A percentile compares a stretch with the other conserved stretches of the same genome.
Evolutionary conservation across 768 basidiomycete species (phyloP).

Genomic region (Gymnopilus dilepis): DNA sequence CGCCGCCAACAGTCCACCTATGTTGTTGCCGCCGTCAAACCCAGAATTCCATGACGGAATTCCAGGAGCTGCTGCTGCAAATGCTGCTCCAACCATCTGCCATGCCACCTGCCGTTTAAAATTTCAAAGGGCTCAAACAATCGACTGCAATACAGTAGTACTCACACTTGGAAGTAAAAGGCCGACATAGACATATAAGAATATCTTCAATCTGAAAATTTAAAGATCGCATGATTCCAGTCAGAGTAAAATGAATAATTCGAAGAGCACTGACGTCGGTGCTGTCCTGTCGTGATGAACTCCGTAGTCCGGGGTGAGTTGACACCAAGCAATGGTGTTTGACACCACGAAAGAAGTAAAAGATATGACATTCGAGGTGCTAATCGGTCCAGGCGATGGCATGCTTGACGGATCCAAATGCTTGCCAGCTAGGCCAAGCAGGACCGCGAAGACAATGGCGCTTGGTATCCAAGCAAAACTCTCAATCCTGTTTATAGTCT

Average conservation of each 20-base stretch:
- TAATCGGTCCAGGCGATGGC: slow-evolving; percentile 33
- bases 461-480: slow-evolving; percentile 73
- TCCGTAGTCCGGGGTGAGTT: slow-evolving; percentile 49
- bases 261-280: slow-evolving; percentile 32
- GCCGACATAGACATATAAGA: slow-evolving; percentile 68
- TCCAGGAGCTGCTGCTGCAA: slow-evolving; percentile 57
- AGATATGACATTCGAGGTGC: slow-evolving; percentile 38
- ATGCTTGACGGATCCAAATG: slow-evolving; percentile 48
- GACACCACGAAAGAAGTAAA: slow-evolving; percentile 46
- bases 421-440: slow-evolving; percentile 68
- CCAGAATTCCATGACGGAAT: slow-evolving; percentile 62
- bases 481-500: slow-evolving; percentile 60
- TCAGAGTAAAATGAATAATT: not conserved
- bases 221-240: too few species aligned
- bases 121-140: too few species aligned
- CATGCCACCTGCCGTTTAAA: slow-evolving; percentile 46
- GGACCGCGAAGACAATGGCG: slow-evolving; percentile 63
- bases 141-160: too few species aligned
- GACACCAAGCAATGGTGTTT: slow-evolving; percentile 45
- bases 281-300: slow-evolving; percentile 44
- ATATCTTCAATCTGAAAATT: slow-evolving; percentile 55
- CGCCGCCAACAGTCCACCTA: slow-evolving; percentile 69
- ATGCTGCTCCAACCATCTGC: slow-evolving; percentile 70
- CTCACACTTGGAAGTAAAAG: slow-evolving; percentile 65
- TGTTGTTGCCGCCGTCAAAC: slow-evolving; percentile 54